Base-by-base conservation (phyloP, 371 early-diverging fungal genomes). In the Saksenaea oblongispora region DNA sequence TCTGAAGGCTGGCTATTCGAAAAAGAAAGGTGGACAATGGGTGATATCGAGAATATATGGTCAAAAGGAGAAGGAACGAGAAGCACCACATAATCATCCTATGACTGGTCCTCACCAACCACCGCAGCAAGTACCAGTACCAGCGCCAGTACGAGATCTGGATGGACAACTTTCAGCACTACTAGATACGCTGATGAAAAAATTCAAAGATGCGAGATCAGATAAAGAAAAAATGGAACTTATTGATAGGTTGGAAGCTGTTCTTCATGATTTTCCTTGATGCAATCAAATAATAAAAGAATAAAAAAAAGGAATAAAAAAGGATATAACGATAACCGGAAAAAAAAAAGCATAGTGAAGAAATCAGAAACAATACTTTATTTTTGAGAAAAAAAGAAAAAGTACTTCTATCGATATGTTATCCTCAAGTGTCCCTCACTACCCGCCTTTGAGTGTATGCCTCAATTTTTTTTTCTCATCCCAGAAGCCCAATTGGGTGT, bases 1-100 rank as follows among this genome's bases (percentile, higher is more conserved):
- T 22, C 51, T 47, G 10, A 47, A 47, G 24, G 51, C 51, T 9
- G 51, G 51, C 24, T 47, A 47, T 47, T 47, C 51, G 22, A 47
- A 47, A 47, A 47, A 47, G 51, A 47, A 47, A 47, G 51, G 51
- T 22, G 51, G 51, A 3, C n/a, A 47, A 47, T 47, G 51, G 51
- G 51, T 47, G n/a, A 47, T 47, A 8, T 47, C 51, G 24, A 47
- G 51, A 22, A 47, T 47, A 47, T 47, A 47, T 11, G 51, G 51
- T 22, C 51, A 47, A 47, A 47, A 47, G 22, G 51, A 47, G 22
- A 47, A 47, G 17, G 51, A 47, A 22, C 51, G 51, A 22, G 51
- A 47, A 47, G 51, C 51, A 22, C 51, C 51, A 47, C 51, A 47
- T 22, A 47, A 47, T 22, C 51, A 47, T 22, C 51, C 51, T 47